phyloP scores from a whole-genome alignment of 148 eudicot species.

The Bassia scoparia region DNA sequence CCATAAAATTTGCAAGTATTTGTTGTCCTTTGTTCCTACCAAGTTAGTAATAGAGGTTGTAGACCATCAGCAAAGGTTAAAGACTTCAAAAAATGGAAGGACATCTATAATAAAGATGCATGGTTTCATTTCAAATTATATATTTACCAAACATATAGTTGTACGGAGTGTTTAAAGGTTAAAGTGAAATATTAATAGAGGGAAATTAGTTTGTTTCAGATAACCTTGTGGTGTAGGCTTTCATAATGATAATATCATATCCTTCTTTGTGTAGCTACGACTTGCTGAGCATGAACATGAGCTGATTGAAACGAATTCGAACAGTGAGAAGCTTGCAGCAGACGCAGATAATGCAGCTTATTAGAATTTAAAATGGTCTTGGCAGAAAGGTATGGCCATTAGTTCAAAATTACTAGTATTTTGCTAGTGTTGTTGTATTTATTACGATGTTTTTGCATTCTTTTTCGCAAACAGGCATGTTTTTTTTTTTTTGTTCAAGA shows the following conservation, averaged over 20 bases:
- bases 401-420: neutral
- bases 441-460: neutral
- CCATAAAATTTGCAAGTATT: no score
- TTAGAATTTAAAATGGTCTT: slow-evolving; percentile 93
- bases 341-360: slow-evolving; percentile 86
- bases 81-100: neutral
- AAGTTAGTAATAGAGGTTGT: no score
- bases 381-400: slow-evolving; percentile 82
- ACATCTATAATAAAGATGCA: neutral
- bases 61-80: no score
- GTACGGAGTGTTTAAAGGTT: no score
- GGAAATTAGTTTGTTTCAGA: neutral
- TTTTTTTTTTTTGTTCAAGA: neutral
- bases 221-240: slow-evolving; percentile 10
- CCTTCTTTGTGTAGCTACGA: slow-evolving; percentile 44
- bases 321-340: slow-evolving; percentile 80
- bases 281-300: slow-evolving; percentile 95
- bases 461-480: neutral
- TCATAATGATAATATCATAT: slow-evolving; percentile 13
- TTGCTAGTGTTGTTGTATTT: neutral
- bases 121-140: neutral
- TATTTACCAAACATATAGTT: neutral
- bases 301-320: slow-evolving; percentile 83
- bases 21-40: no score
- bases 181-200: no score